Base-by-base conservation (phyloP, 495 filamentous ascomycete genomes). In the Penicillium verhagenii region DNA sequence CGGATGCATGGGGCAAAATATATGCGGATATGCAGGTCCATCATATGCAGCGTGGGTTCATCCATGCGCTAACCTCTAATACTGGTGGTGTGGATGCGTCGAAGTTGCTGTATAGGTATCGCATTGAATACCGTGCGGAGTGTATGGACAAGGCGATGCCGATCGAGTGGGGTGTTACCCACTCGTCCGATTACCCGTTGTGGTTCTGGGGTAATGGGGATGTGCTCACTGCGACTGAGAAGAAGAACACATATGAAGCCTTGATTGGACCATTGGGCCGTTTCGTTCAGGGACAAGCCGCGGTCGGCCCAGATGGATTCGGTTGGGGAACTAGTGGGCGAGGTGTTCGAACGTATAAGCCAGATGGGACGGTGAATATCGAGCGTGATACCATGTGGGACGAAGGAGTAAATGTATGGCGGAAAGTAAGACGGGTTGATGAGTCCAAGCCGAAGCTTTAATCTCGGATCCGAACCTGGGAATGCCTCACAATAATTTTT, bases 11-110 rank as follows among this genome's bases (percentile, higher is more conserved):
- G 65, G 82, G 82, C 8, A 67, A 64, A 23, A 70, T 84, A 28
- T 84, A 84, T 53, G 81, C 81, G 2, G 79, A 83, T 55, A 77
- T 82, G 63, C 82, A 85, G 56, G 74, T 85, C 3, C 73, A 78
- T 58, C 61, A 64, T 25, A 74, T 74, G 60, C 72, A 78, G 63
- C 69, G 75, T 4, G 75, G 75, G 0, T 57, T 78, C 14, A 58
- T 72, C 29, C 54, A 75, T 42, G 61, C 71, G 0, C 56, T 78
- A 1, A 65, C 61, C 0, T 45, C 26, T 0, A 69, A 69, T 2
- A 16, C 47, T 2, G 63, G 24, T 1, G 71, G 63, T 0, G 63
- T 72, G 4, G 63, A 65, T 54, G 64, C 61, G 4, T 58, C 49
- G 0, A 57, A 60, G 13, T 50, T 72, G 4, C 10, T 81, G 10